A percentile compares a stretch with the other conserved stretches of the same genome.
These are phyloP conservation scores for Tetracentron sinense DNA, from an alignment of 164 flowering plant species.

Conservation along the genomic window DNA sequence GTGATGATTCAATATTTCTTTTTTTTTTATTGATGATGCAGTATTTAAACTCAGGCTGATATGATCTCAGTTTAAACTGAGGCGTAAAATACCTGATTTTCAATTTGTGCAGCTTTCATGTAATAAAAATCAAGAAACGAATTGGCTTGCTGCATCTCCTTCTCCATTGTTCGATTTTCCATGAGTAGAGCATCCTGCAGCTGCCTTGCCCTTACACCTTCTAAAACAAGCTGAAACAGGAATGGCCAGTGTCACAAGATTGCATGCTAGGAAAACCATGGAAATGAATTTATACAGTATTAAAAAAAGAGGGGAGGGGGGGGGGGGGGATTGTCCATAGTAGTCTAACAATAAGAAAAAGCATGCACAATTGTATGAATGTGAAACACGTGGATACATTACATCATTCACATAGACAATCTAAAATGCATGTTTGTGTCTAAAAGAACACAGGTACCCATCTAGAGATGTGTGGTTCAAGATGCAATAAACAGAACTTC, in stretches of 20 bases:
- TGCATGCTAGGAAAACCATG: background rate
- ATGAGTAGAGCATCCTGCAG: conserved; percentile 41
- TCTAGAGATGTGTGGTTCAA: background rate
- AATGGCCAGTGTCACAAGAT: background rate
- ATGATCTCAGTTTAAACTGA: background rate
- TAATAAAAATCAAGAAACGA: conserved; percentile 45
- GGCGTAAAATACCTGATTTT: conserved; percentile 64
- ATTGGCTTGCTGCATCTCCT: conserved; percentile 54
- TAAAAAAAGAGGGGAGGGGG: no score
- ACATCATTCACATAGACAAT: background rate
- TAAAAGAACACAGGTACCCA: background rate
- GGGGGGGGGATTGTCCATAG: no score
- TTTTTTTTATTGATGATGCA: no score
- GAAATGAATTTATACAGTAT: no score
- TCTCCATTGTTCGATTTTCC: conserved; percentile 57
- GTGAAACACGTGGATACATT: background rate
- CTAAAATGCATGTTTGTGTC: background rate
- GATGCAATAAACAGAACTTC: background rate
- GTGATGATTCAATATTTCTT: background rate
- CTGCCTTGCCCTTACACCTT: conserved; percentile 70
- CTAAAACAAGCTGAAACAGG: conserved; percentile 78
- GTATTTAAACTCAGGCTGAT: background rate
- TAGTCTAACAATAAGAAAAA: no score
- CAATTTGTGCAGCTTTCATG: conserved; percentile 54
- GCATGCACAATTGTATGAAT: background rate